phyloP scores from a whole-genome alignment of 768 basidiomycete genomes.

The Panaeolus cyanescens region DNA sequence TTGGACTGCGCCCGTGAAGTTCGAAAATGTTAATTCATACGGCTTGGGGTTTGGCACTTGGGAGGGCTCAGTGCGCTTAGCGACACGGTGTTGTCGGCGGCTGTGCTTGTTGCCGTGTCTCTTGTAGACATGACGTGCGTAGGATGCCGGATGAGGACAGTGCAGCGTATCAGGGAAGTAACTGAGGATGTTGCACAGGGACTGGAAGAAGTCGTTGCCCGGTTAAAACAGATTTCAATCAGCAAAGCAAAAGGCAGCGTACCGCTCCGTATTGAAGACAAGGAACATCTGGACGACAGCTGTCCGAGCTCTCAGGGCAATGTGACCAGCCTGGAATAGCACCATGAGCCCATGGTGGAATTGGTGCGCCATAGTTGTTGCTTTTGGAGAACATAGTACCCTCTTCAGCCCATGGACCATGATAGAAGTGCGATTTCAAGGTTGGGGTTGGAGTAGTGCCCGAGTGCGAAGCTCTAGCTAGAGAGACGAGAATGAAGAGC shows the following conservation, averaged over 20 bases:
- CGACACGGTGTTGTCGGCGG: not conserved
- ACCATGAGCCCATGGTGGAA: slow-evolving; percentile 35
- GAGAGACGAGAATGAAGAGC: slow-evolving; percentile 1
- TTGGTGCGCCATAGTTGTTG: slow-evolving; percentile 41
- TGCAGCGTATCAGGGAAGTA: slow-evolving; percentile 37
- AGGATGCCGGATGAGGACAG: slow-evolving; percentile 26
- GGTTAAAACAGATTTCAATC: too few relatives aligned
- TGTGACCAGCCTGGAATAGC: slow-evolving; percentile 46
- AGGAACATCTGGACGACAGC: slow-evolving; percentile 19
- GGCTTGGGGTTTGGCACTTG: slow-evolving; percentile 13
- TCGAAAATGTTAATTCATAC: slow-evolving; percentile 40
- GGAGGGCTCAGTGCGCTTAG: slow-evolving; percentile 14
- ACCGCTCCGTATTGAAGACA: not conserved
- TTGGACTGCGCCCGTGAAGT: slow-evolving; percentile 43
- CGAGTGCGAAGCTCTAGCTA: slow-evolving; percentile 26
- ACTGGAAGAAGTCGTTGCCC: not conserved
- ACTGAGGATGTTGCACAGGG: slow-evolving; percentile 33
- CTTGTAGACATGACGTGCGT: not conserved
- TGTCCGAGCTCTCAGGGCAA: slow-evolving; percentile 25
- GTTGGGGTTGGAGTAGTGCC: slow-evolving; percentile 26
- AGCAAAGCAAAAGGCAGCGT: not conserved
- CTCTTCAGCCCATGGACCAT: too few relatives aligned
- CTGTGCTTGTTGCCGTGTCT: not conserved
- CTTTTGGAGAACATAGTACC: not conserved
- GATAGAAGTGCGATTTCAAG: too few relatives aligned